phyloP scores from a whole-genome alignment of 495 filamentous ascomycete species.

The Cercophora scortea region DNA sequence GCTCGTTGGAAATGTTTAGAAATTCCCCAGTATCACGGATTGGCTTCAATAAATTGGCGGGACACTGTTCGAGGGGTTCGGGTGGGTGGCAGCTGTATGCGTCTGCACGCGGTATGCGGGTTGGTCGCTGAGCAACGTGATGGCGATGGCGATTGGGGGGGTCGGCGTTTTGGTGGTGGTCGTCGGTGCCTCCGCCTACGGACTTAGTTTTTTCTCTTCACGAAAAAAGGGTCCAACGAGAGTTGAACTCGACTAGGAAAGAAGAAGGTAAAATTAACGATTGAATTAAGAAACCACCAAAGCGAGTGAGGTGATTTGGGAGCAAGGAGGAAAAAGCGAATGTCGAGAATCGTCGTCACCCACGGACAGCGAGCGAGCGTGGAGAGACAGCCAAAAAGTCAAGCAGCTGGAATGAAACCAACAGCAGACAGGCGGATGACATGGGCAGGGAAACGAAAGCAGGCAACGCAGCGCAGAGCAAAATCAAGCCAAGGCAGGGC shows the following conservation, averaged over 20 bases:
- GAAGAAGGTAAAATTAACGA: constrained; percentile 20
- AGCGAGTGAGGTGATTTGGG: constrained; percentile 40
- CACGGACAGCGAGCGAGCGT: constrained; percentile 5
- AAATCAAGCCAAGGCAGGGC: constrained; percentile 1
- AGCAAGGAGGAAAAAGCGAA: constrained; percentile 21
- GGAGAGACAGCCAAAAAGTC: background rate
- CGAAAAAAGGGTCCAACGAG: background rate
- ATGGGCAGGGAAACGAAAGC: constrained; percentile 3
- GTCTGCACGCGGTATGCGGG: constrained; percentile 1
- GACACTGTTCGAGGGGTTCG: background rate
- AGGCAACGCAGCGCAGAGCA: background rate
- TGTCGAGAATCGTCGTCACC: constrained; percentile 7
- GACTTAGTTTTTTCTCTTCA: background rate
- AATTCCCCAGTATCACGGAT: too few species aligned
- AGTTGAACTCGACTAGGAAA: background rate
- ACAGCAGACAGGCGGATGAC: constrained; percentile 2
- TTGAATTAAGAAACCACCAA: constrained; percentile 35
- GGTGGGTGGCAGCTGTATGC: background rate
- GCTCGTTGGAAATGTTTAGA: too few species aligned
- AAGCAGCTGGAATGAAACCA: constrained; percentile 1
- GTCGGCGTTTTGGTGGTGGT: too few species aligned
- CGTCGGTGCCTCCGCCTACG: background rate
- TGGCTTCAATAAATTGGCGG: too few species aligned
- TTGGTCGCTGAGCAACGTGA: constrained; percentile 11
- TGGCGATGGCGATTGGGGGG: background rate